Base-by-base conservation (phyloP, 805 yeast genomes). In the Kuraishia cidri region DNA sequence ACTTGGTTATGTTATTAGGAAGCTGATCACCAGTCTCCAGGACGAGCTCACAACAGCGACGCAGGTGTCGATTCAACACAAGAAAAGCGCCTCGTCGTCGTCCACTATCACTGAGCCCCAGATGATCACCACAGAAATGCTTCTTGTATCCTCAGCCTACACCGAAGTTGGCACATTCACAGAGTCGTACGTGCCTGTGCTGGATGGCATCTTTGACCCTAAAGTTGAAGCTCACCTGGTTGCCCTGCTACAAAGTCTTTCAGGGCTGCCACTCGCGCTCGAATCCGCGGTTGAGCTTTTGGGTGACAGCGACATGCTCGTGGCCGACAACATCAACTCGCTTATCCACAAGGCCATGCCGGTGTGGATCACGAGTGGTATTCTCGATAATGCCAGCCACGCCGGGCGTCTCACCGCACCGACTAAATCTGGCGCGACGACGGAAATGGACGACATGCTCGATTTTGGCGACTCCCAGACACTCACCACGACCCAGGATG, bases 301-400 rank as follows among this genome's bases (percentile, higher is more conserved):
- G 12, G 13, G 26, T 7, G 36, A 25, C 4, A 6, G 12, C 14
- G 17, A 12, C 15, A n/a, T 17, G 9, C 20, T n/a, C 6, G 15
- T 11, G n/a, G 7, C 8, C 12, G 24, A 26, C 1, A 45, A 46
- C 6, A 21, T 37, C 2, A 34, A 41, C 12, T 16, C 33, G 0
- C 13, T 40, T 2, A 31, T 48, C 20, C 49, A 44, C 12, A 43
- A 38, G 10, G 40, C 60, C 0, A 38, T 57, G 3, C 41, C 51
- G 1, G 35, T 66, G 12, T 70, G 74, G 75, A 43, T 65, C 4
- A 36, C 58, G 0, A 52, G 64, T 11, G 47, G 43, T 26, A 32
- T 64, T 22, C 33, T 57, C 13, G 40, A 46, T 26, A 56, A 58
- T 3, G 38, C 40, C n/a, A n/a, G 12, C 7, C 9, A 6, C 29